Evolutionary conservation across 2,329 filamentous ascomycete genomes (phyloP).

Genomic region (Hyphodiscus sp.): DNA sequence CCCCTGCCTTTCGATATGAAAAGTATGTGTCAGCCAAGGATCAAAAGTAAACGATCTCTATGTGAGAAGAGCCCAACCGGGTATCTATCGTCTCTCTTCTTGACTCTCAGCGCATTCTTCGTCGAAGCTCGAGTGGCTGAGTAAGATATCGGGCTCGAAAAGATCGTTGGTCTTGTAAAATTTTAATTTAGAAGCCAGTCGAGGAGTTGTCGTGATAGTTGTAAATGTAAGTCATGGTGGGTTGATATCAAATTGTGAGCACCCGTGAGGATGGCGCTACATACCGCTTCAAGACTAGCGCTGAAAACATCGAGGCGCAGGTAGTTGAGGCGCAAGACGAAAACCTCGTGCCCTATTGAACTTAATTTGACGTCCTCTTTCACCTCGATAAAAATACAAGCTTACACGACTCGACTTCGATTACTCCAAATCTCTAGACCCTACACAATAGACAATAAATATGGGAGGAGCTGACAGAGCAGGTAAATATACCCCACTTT

Average conservation of each 20-base stretch:
- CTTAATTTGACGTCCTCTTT: constrained; percentile 9
- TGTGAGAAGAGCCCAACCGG: constrained; percentile 34
- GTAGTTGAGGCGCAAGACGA: constrained; percentile 1
- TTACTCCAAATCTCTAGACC: not conserved
- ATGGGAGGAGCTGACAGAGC: constrained; percentile 66
- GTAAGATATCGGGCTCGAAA: not conserved
- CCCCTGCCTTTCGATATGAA: constrained; percentile 28
- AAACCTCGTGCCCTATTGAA: constrained; percentile 16
- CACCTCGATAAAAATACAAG: not conserved
- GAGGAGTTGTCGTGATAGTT: not conserved
- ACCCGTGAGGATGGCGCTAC: not conserved
- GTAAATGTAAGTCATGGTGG: not conserved
- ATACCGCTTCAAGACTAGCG: not conserved
- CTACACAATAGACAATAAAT: constrained; percentile 36
- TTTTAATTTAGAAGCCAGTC: not conserved
- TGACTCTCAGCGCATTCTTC: constrained; percentile 27
- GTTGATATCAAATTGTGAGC: not conserved
- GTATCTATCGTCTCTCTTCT: constrained; percentile 30
- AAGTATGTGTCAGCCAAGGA: constrained; percentile 33
- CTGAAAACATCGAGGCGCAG: not conserved
- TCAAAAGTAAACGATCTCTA: constrained; percentile 27
- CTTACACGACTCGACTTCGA: not conserved
- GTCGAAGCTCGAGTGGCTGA: not conserved
- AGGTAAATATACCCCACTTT: constrained; percentile 37
- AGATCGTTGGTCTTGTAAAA: not conserved